These are phyloP conservation scores for Bonnemaisonia californica DNA, from an alignment of 31 red algal genomes.

Conservation along the genomic window DNA sequence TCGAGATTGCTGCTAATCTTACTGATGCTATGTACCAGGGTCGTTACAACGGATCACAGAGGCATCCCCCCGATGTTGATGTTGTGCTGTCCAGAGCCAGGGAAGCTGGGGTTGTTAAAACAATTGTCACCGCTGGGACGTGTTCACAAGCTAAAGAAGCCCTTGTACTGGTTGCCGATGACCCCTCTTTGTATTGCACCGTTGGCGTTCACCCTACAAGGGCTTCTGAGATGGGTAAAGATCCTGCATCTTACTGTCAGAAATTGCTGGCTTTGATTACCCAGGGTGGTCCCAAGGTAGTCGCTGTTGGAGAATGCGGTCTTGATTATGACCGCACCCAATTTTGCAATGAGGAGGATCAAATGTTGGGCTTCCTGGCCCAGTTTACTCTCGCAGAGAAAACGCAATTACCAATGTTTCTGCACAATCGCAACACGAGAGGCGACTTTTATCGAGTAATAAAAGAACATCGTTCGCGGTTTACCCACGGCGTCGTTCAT, in stretches of 20 bases:
- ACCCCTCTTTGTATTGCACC: slow-evolving; percentile 75
- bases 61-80: slow-evolving; percentile 78
- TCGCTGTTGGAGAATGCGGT: slow-evolving; percentile 96
- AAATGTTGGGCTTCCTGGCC: slow-evolving; percentile 65
- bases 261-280: slow-evolving; percentile 56
- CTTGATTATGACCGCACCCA: slow-evolving; percentile 87
- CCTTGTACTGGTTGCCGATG: slow-evolving; percentile 31
- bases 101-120: slow-evolving; percentile 57
- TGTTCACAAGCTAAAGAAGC: slow-evolving; percentile 73
- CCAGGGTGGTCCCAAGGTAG: slow-evolving; percentile 55
- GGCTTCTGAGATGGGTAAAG: slow-evolving; percentile 48
- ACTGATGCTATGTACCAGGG: slow-evolving; percentile 86
- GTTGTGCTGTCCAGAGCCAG: slow-evolving; percentile 73
- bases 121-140: slow-evolving; percentile 89
- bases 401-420: slow-evolving; percentile 82
- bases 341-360: slow-evolving; percentile 79
- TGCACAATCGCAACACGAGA: slow-evolving; percentile 85
- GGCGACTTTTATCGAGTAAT: slow-evolving; percentile 75
- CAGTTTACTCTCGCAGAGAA: slow-evolving; percentile 85
- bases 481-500: slow-evolving; percentile 86
- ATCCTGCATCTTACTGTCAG: slow-evolving; percentile 37
- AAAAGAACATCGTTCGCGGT: slow-evolving; percentile 44
- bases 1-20: slow-evolving; percentile 94
- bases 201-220: slow-evolving; percentile 99
- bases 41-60: slow-evolving; percentile 72